These are phyloP conservation scores for Alternaria novae-zelandiae DNA, from an alignment of 2,329 filamentous ascomycete species.

Conservation along the genomic window DNA sequence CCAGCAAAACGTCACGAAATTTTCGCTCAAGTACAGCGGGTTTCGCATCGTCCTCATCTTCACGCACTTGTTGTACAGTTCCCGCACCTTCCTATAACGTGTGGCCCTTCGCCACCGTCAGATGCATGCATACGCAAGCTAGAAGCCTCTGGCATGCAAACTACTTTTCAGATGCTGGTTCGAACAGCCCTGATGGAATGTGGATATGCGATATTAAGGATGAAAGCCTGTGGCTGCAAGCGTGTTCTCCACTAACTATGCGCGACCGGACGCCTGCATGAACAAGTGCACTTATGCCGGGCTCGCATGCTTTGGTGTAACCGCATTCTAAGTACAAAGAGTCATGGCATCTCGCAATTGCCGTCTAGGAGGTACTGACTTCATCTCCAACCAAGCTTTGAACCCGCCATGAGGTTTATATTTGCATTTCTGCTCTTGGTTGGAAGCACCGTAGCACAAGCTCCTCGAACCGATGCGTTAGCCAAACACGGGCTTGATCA, in stretches of 20 bases:
- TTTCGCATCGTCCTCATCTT: neutral
- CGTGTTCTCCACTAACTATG: neutral
- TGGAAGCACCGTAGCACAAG: neutral
- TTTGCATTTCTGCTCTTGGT: neutral
- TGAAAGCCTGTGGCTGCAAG: neutral
- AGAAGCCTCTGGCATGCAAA: neutral
- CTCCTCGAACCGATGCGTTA: neutral
- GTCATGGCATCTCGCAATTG: neutral
- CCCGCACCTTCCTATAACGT: neutral
- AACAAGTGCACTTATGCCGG: neutral
- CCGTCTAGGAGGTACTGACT: neutral
- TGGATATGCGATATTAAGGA: neutral
- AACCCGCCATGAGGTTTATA: neutral
- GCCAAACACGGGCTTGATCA: constrained; percentile 1
- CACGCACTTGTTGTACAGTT: neutral
- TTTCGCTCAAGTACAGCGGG: neutral
- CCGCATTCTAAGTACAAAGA: neutral
- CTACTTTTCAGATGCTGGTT: neutral
- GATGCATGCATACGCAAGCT: neutral
- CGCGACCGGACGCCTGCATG: neutral
- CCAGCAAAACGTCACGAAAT: neutral
- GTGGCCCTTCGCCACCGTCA: neutral
- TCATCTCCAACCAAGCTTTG: neutral
- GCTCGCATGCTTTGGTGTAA: neutral
- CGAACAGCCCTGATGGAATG: neutral